Base-by-base conservation (phyloP, 805 yeast species). In the Candida lessepsii region DNA sequence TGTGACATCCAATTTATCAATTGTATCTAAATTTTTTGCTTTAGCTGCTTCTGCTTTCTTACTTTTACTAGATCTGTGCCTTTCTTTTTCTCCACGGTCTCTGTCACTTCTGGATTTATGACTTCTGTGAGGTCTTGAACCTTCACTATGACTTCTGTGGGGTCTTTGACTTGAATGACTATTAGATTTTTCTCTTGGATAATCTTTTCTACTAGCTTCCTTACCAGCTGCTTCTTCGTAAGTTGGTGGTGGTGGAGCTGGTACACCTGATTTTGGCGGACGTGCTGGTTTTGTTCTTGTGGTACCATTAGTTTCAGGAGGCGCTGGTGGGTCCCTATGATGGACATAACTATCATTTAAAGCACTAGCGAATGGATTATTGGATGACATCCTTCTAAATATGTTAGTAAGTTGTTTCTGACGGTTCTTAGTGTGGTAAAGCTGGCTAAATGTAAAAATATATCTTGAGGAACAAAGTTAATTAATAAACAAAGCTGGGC, bases 1-100 rank as follows among this genome's bases (percentile, higher is more conserved):
- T 9, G 97, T 90, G 34, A 91, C 99, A 61, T 93, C 99, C 54
- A 93, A 73, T 63, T 86, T 86, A 67, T 93, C 99, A 52, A 93
- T 93, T 3, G 95, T 87, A 56, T 91, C 99, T 41, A 90, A 81
- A 51, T 89, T 86, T 52, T 81, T 80, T 10, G 89, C 75, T 50
- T 78, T 71, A 54, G 67, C 67, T 3, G 70, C 60, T 56, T 66
- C 70, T 42, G 72, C 61, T 32, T 72, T 58, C 44, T 58, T 58
- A 25, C 65, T 58, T 19, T 41, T 34, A 14, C 35, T 25, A 10
- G 39, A 35, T 17, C 34, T 29, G 13, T 28, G 38, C 26, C 31
- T 39, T 4, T 29, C 19, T 28, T 38, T 45, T 21, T 32, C 35
- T 13, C 27, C 13, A 21, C 35, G 35, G 24, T 40, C 57, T 38